Conservation (phyloP, 169 alveolate species). For the Perkinsus chesapeaki region DNA sequence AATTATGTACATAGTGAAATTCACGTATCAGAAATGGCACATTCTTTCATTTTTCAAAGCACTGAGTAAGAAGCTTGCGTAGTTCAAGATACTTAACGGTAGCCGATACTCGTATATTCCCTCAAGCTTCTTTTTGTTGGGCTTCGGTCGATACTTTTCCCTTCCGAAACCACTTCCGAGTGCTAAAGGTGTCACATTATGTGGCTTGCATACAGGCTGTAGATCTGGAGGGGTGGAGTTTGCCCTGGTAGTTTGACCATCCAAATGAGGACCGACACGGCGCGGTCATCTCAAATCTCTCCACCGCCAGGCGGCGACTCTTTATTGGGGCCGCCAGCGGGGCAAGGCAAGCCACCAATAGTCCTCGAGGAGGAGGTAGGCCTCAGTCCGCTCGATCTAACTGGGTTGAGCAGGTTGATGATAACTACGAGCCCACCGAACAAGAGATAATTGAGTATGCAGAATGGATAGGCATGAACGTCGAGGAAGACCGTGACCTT, state of each 20-base stretch:
- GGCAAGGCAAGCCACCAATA: not conserved
- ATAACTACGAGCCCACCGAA: conserved; percentile 63
- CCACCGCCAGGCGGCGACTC: not conserved
- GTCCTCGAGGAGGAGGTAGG: not conserved
- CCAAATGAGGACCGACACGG: not conserved
- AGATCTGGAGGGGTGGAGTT: not conserved
- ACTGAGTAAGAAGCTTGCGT: too few species aligned
- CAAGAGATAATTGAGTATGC: conserved; percentile 78
- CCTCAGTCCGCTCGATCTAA: not conserved
- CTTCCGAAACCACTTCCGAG: too few species aligned
- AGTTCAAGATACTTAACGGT: too few species aligned
- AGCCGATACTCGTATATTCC: too few species aligned
- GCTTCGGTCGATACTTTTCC: too few species aligned
- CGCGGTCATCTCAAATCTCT: not conserved
- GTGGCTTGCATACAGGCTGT: too few species aligned
- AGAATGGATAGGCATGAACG: conserved; percentile 70
- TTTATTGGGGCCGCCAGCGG: not conserved
- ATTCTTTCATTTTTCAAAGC: too few species aligned
- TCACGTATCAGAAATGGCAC: too few species aligned
- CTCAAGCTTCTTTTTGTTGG: too few species aligned
- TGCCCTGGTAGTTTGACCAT: not conserved
- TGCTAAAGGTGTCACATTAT: too few species aligned
- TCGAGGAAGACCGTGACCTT: conserved; percentile 47
- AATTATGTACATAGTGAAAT: too few species aligned
- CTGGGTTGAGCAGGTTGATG: conserved; percentile 62